phyloP scores from a whole-genome alignment of 2,329 filamentous ascomycete species.

The Rachicladosporium sp. region DNA sequence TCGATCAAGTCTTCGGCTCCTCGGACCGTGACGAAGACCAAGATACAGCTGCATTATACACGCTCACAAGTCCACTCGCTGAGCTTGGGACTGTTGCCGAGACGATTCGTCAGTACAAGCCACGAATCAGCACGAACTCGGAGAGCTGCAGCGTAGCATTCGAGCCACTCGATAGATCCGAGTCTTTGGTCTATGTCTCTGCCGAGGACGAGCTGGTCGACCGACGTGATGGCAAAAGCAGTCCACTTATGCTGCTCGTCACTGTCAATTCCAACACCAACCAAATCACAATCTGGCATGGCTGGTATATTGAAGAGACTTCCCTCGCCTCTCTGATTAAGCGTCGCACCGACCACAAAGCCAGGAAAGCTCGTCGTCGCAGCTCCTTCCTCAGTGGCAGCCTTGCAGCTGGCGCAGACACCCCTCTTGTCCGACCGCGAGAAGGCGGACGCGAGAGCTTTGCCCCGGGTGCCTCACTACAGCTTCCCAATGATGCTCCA shows the following conservation, averaged over 20 bases:
- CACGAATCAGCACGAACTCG: constrained; percentile 11
- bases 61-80: constrained; percentile 70
- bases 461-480: constrained; percentile 36
- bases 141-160: constrained; percentile 31
- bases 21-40: constrained; percentile 16
- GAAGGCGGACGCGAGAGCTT: constrained; percentile 66
- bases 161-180: constrained; percentile 58
- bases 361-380: constrained; percentile 44
- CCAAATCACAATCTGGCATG: constrained; percentile 73
- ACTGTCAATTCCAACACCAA: constrained; percentile 68
- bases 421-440: constrained; percentile 52
- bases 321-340: constrained; percentile 34
- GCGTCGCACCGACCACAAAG: constrained; percentile 26
- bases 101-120: constrained; percentile 16
- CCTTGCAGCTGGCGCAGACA: constrained; percentile 58
- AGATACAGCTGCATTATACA: constrained; percentile 65
- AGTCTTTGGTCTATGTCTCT: constrained; percentile 77
- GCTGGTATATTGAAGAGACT: constrained; percentile 62
- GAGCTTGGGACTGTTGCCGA: constrained; percentile 63
- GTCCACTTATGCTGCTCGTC: constrained; percentile 57
- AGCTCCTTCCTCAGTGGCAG: constrained; percentile 49
- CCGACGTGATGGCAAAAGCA: constrained; percentile 26
- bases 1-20: constrained; percentile 13
- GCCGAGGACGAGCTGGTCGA: constrained; percentile 45
- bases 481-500: constrained; percentile 12